phyloP scores from a whole-genome alignment of 768 basidiomycete genomes.

The Mycena rosella region DNA sequence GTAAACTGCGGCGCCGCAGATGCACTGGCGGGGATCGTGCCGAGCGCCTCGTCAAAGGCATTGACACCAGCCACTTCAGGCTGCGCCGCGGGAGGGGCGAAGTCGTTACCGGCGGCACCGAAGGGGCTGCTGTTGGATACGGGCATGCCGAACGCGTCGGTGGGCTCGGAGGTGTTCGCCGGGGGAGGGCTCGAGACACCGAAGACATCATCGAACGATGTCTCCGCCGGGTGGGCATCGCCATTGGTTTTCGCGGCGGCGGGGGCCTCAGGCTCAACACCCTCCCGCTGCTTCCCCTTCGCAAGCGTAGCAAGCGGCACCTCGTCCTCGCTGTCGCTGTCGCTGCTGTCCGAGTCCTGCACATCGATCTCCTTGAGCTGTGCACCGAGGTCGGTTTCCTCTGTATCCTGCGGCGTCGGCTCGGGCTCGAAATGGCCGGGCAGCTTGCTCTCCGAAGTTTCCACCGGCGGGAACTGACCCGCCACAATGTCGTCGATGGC shows the following conservation, averaged over 20 bases:
- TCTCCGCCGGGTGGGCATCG: constrained; percentile 33
- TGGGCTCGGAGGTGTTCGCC: constrained; percentile 34
- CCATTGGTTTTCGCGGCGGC: constrained; percentile 31
- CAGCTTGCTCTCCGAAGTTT: constrained; percentile 1
- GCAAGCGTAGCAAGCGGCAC: constrained; percentile 52
- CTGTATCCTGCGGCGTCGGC: constrained; percentile 41
- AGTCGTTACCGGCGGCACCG: constrained; percentile 35
- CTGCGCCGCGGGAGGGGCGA: constrained; percentile 27
- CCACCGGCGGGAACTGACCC: constrained; percentile 19
- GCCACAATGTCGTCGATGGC: constrained; percentile 47
- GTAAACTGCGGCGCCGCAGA: constrained; percentile 58
- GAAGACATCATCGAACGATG: constrained; percentile 72
- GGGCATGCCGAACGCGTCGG: constrained; percentile 40
- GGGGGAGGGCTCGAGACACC: constrained; percentile 50
- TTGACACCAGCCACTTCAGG: constrained; percentile 61
- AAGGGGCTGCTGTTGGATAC: constrained; percentile 36
- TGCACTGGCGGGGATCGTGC: constrained; percentile 59
- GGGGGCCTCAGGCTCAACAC: constrained; percentile 29
- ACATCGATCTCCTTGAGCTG: constrained; percentile 70
- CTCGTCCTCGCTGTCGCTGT: constrained; percentile 66
- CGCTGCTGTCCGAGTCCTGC: constrained; percentile 61
- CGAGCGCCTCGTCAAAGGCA: constrained; percentile 84
- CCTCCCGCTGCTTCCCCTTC: constrained; percentile 39
- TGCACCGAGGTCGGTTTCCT: constrained; percentile 68
- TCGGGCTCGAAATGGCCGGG: constrained; percentile 31